Evolutionary conservation across 768 basidiomycete genomes (phyloP).

Genomic region (Lentinula lateritia): DNA sequence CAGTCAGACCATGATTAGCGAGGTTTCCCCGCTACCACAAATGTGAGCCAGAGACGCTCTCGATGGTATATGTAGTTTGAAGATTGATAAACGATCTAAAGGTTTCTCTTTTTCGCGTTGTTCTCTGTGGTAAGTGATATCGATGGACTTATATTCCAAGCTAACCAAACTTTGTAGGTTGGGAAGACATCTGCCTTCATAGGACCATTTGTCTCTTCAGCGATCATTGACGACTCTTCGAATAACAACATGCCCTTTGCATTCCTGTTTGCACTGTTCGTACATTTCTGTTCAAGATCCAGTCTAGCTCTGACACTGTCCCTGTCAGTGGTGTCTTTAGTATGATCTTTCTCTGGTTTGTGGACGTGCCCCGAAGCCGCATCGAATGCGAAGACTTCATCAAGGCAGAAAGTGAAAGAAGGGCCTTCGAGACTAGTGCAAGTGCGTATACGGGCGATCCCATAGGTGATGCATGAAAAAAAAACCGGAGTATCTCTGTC

Average conservation of each 20-base stretch:
- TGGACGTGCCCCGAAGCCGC: slow-evolving; percentile 61
- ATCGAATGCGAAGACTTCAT: slow-evolving; percentile 60
- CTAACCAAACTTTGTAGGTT: slow-evolving; percentile 29
- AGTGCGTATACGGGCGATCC: slow-evolving; percentile 17
- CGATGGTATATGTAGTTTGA: background rate
- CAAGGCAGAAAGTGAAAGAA: slow-evolving; percentile 40
- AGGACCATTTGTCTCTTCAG: slow-evolving; percentile 69
- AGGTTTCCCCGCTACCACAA: slow-evolving; percentile 68
- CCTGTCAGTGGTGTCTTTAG: slow-evolving; percentile 41
- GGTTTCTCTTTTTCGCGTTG: slow-evolving; percentile 73
- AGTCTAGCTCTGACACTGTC: background rate
- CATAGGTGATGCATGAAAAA: background rate
- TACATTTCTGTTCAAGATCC: slow-evolving; percentile 7
- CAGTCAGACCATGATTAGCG: slow-evolving; percentile 79
- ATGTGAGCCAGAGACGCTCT: slow-evolving; percentile 35
- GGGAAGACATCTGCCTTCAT: slow-evolving; percentile 77
- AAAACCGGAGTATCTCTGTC: too few species aligned
- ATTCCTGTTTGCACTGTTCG: slow-evolving; percentile 65
- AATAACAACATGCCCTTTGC: slow-evolving; percentile 77
- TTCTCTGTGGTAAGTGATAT: slow-evolving; percentile 52
- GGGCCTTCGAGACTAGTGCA: slow-evolving; percentile 23
- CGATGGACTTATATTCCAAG: background rate
- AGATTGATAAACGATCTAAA: slow-evolving; percentile 6
- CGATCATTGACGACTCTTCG: slow-evolving; percentile 62
- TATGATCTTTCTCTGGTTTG: slow-evolving; percentile 53